Base-by-base conservation (phyloP, 331 rosid genomes). In the Quercus lobata region DNA sequence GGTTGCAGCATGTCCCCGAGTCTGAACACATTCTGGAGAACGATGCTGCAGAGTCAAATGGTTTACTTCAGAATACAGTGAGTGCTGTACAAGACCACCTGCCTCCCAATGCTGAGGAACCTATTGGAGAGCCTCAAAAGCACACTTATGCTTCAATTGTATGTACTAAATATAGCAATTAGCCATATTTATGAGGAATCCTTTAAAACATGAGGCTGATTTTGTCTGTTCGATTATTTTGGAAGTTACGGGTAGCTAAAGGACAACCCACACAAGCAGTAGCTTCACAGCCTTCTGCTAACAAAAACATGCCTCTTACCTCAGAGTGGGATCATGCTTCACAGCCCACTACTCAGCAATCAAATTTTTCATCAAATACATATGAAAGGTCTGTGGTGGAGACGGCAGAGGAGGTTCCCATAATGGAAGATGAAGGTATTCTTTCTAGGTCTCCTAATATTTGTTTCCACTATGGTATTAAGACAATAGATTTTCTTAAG, bases 91-190 rank as follows among this genome's bases (percentile, higher is more conserved):
- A 83, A 83, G 94, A 95, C 77, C 90, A 86, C 70, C 76, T 79
- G 46, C 87, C 88, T 70, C 79, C 86, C 54, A 79, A 96, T 75
- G 93, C 89, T 66, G 99, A 91, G 65, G 98, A 93, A 81, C 76
- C 91, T 76, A 68, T 84, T 21, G 99, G 89, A 82, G 98, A 93
- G 89, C 96, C 94, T 53, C 98, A 88, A 79, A 95, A 90, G 88
- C 98, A 91, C 82, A 95, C 99, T 66, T 95, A 95, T 76, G 99
- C 99, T 68, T 93, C 99, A 62, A 93, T 95, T 74, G 99, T 95
- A 92, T 75, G 90, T 79, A 69, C 80, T 79, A 57, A 69, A 63
- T 56, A 81, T 65, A 63, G 53, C 62, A 53, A 55, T 63, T 73
- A 79, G 60, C 70, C 19, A 72, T 79, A 75, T 72, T 53, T 53